These are phyloP conservation scores for Vaucheria bursata DNA, from an alignment of 352 stramenopile species.

Conservation along the genomic window DNA sequence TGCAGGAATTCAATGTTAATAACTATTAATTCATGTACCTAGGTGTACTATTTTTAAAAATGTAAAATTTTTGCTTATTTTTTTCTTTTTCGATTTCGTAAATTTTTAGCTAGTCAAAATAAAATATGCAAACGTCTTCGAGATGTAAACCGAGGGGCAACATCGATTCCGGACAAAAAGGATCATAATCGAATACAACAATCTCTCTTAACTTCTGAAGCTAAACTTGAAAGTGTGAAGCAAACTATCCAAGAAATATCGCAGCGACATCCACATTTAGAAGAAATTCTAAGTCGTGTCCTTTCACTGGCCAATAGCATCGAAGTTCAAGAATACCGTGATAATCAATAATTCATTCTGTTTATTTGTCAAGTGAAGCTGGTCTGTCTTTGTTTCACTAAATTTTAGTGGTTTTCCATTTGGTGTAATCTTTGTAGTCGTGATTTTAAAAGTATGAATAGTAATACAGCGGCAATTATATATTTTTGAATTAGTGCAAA, in stretches of 20 bases:
- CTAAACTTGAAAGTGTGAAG: constrained; percentile 53
- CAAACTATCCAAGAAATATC: constrained; percentile 58
- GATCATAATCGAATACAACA: constrained; percentile 8
- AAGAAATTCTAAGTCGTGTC: constrained; percentile 68
- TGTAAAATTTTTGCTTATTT: too few species aligned
- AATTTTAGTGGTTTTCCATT: too few species aligned
- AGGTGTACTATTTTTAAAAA: background rate
- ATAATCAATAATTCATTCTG: too few species aligned
- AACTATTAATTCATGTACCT: background rate
- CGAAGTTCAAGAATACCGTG: constrained; percentile 7
- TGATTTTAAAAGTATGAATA: too few species aligned
- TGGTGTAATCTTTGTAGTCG: too few species aligned
- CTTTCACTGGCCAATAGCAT: constrained; percentile 63
- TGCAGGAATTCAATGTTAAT: constrained; percentile 20
- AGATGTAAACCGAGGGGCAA: background rate
- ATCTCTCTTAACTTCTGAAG: constrained; percentile 18
- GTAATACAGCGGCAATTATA: too few species aligned
- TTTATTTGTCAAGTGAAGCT: too few species aligned
- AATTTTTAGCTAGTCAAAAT: background rate
- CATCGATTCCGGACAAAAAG: background rate
- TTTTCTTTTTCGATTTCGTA: too few species aligned
- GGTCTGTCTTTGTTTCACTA: too few species aligned
- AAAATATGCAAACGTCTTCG: background rate
- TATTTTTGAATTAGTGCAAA: too few species aligned
- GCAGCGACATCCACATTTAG: constrained; percentile 63